Evolutionary conservation across 2,329 filamentous ascomycete species (phyloP).

Genomic region (Juglanconis juglandina): DNA sequence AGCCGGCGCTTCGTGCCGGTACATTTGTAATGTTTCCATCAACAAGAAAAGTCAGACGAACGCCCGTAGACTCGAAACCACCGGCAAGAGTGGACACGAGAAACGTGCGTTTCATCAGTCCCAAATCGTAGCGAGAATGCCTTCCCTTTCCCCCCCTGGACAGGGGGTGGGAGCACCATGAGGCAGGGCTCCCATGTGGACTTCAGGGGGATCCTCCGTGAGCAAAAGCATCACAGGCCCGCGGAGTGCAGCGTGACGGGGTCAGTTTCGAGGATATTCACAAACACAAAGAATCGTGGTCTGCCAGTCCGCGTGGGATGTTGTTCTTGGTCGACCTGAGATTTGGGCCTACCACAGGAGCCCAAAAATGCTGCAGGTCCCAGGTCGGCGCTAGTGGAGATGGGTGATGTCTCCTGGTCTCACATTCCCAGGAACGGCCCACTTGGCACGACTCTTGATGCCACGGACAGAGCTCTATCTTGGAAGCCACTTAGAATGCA

Average conservation of each 20-base stretch:
- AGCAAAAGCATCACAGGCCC: background rate
- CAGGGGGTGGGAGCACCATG: background rate
- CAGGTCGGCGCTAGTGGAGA: background rate
- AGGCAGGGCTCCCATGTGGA: background rate
- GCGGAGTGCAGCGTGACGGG: background rate
- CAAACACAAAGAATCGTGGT: no score
- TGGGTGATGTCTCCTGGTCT: background rate
- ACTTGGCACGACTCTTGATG: background rate
- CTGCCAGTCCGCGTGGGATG: no score
- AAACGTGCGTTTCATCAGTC: slow-evolving; percentile 18
- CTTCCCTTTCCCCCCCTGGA: background rate
- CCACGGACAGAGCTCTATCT: background rate
- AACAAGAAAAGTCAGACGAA: background rate
- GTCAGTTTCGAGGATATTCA: background rate
- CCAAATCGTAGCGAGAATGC: slow-evolving; percentile 4
- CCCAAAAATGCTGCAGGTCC: no score
- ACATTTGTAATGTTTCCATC: background rate
- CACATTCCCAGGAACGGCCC: slow-evolving; percentile 3
- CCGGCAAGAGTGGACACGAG: slow-evolving; percentile 16
- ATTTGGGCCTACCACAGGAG: background rate
- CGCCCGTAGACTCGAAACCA: slow-evolving; percentile 13
- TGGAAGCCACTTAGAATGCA: background rate
- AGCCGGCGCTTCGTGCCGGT: background rate
- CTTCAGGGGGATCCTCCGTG: background rate
- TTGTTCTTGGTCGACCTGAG: background rate